Percentiles rank a stretch among this genome's conserved stretches.
Conservation (phyloP, 306 rosid species). For the Begonia loranthoides region DNA sequence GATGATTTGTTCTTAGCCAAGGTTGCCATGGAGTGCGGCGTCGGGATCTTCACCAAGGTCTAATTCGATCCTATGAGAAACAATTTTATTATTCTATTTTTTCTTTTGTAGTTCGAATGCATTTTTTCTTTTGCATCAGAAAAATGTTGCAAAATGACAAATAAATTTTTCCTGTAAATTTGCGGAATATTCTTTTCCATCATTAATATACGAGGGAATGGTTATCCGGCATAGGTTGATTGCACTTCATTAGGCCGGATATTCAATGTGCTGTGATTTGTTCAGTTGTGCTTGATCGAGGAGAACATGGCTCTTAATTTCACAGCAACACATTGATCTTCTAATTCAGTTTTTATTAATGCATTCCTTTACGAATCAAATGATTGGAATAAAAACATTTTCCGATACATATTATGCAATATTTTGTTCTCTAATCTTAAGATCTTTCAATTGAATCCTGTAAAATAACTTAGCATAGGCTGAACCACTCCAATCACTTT, state of each 20-base stretch:
- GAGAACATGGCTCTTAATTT: not conserved
- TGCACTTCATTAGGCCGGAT: not conserved
- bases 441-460: not conserved
- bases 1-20: conserved; percentile 89
- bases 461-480: not conserved
- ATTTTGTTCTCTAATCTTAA: not conserved
- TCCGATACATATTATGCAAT: no score
- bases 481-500: not conserved
- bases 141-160: not conserved
- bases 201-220: not conserved
- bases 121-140: no score
- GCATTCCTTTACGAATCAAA: no score
- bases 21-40: conserved; percentile 80
- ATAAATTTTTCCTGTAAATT: not conserved
- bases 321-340: not conserved
- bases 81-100: not conserved
- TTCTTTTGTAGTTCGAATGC: not conserved
- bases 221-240: no score
- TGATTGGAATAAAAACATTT: no score
- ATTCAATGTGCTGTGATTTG: not conserved
- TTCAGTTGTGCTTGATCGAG: no score
- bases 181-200: not conserved
- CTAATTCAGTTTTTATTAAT: not conserved
- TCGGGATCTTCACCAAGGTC: conserved; percentile 92
- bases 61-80: not conserved